Evolutionary conservation across 371 early-diverging fungal species (phyloP), one percentile per base, ranked within the genome.

Genomic region (Mucor racemosus): DNA sequence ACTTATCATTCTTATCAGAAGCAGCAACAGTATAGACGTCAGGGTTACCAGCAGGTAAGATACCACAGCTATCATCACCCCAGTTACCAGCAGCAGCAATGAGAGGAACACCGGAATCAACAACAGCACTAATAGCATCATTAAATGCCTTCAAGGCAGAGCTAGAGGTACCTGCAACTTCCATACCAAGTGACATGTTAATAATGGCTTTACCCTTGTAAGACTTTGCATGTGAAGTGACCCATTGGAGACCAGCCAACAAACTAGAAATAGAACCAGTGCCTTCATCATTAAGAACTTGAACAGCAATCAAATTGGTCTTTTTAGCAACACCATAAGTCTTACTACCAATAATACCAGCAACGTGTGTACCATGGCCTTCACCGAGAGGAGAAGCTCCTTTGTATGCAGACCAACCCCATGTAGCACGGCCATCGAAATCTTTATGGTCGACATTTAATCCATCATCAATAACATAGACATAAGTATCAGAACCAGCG

Each of bases 311-410:
- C 21, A 98, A 56, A 21, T 75, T 87, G 42, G 86, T 92, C 67
- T 94, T 92, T 74, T 96, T 96, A 64, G 97, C 95, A 42, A 98
- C 92, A 71, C 97, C 98, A 74, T 84, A 91, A 0, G 79, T 86
- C 36, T 76, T 84, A 33, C 92, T 89, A 36, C 82, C 96, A 66
- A 93, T 87, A 34, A 90, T 90, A 57, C 95, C 93, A 55, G 93
- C 86, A 38, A 91, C 91, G 72, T 95, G 94, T 10, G 95, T 93
- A 60, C 77, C 76, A 33, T 77, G 76, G 8, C 78, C 76, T 46
- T 63, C 67, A 55, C 76, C 74, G 11, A 62, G 46, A 11, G 33
- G 41, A 40, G 66, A 65, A 34, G 46, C 56, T 15, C 86, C 72
- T 15, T 88, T 82, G 62, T 90, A 86, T 33, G 90, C 91, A 60